Conservation (phyloP, 768 basidiomycete genomes). For the Cystobasidium onofrii region DNA sequence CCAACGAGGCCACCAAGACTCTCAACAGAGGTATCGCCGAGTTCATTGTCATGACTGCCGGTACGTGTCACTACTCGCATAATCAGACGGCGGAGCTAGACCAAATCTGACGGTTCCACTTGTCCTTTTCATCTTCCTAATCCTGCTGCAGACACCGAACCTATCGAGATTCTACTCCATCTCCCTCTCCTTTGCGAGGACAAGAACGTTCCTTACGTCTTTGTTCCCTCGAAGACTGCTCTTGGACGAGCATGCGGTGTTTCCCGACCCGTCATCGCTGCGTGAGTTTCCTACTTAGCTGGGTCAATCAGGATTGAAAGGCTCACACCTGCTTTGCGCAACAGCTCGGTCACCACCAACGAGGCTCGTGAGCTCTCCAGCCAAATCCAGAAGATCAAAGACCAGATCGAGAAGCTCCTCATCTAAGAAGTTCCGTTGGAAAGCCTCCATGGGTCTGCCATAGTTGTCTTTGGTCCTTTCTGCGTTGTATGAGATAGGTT, state of each 20-base stretch:
- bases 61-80: constrained; percentile 26
- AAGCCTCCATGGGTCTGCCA: no score
- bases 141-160: constrained; percentile 71
- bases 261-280: constrained; percentile 85
- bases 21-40: constrained; percentile 87
- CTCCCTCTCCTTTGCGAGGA: constrained; percentile 96
- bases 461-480: no score
- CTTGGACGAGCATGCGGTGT: constrained; percentile 94
- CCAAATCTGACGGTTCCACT: not conserved
- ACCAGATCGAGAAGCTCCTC: constrained; percentile 36
- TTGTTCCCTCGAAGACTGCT: constrained; percentile 80
- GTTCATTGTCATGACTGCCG: constrained; percentile 82
- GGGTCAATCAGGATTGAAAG: no score
- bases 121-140: not conserved
- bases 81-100: not conserved
- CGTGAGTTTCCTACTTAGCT: constrained; percentile 13
- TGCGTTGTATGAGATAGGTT: no score
- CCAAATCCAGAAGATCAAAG: constrained; percentile 81
- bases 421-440: no score
- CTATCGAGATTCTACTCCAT: constrained; percentile 92
- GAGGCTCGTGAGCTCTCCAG: constrained; percentile 81
- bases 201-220: constrained; percentile 56
- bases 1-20: constrained; percentile 98
- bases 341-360: constrained; percentile 77
- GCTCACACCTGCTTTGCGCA: no score